Evolutionary conservation across 768 basidiomycete species (phyloP).

Genomic region (Phaeotremella skinneri): DNA sequence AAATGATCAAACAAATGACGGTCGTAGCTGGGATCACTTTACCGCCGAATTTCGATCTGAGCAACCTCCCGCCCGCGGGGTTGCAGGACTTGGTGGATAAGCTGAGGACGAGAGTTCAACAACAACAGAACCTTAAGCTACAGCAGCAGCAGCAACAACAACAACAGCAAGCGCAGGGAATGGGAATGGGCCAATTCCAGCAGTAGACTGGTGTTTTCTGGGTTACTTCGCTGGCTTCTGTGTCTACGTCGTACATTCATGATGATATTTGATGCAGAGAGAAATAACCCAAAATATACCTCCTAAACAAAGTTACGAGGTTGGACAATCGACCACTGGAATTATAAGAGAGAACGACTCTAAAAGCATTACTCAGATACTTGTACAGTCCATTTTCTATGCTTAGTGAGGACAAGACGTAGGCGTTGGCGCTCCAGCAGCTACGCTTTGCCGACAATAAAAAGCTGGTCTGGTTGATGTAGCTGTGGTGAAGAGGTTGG

Average conservation of each 20-base stretch:
- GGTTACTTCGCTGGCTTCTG: not conserved
- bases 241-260: no score
- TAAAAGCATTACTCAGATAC: no score
- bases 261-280: no score
- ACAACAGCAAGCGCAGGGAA: constrained; percentile 6
- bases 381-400: no score
- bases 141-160: constrained; percentile 11
- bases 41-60: not conserved
- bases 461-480: not conserved
- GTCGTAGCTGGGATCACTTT: not conserved
- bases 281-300: no score
- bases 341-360: no score
- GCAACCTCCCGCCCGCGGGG: not conserved
- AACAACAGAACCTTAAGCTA: not conserved
- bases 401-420: not conserved
- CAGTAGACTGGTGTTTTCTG: not conserved
- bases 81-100: not conserved
- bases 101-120: not conserved
- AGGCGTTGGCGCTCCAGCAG: not conserved
- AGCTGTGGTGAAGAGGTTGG: not conserved
- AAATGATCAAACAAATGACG: not conserved
- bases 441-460: not conserved
- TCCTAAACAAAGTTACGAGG: no score
- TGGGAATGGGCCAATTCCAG: not conserved
- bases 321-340: no score